phyloP scores from a whole-genome alignment of 2,329 filamentous ascomycete genomes.

The Claviceps maximensis region DNA sequence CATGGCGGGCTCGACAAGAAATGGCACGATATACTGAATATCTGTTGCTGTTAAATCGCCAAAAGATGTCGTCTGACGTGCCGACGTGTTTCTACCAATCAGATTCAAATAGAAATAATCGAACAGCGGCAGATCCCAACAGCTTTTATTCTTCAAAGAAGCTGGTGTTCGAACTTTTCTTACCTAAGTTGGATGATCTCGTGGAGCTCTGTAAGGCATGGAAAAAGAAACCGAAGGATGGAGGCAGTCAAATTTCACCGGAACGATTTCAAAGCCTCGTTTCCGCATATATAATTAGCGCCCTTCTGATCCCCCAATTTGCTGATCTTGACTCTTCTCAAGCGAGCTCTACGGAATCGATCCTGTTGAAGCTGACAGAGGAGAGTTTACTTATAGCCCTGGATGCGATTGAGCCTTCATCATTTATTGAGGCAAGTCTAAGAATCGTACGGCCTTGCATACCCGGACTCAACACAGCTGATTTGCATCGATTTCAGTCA shows the following conservation, averaged over 20 bases:
- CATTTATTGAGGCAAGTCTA: conserved; percentile 34
- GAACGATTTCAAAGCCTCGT: conserved; percentile 40
- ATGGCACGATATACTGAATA: conserved; percentile 36
- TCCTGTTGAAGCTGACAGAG: conserved; percentile 28
- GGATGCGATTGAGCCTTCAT: conserved; percentile 30
- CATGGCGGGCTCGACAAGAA: conserved; percentile 31
- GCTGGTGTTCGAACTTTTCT: conserved; percentile 39
- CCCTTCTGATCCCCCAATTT: conserved; percentile 34
- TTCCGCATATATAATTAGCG: conserved; percentile 31
- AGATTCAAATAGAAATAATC: conserved; percentile 5
- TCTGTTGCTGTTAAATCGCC: conserved; percentile 36
- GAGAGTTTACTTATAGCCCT: conserved; percentile 27
- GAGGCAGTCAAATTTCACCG: conserved; percentile 34
- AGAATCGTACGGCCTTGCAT: conserved; percentile 31
- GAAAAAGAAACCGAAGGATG: conserved; percentile 31
- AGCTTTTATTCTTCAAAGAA: conserved; percentile 32
- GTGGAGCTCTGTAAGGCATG: conserved; percentile 33
- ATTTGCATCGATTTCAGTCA: conserved; percentile 24
- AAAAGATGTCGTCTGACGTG: neutral
- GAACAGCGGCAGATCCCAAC: conserved; percentile 16
- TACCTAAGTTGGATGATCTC: conserved; percentile 38
- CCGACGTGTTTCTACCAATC: conserved; percentile 3
- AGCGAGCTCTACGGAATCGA: conserved; percentile 33
- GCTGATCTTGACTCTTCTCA: conserved; percentile 32
- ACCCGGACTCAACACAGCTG: conserved; percentile 27